Evolutionary conservation across 805 yeast species (phyloP), one percentile per base, ranked within the genome.

Genomic region (Yarrowia sp.): DNA sequence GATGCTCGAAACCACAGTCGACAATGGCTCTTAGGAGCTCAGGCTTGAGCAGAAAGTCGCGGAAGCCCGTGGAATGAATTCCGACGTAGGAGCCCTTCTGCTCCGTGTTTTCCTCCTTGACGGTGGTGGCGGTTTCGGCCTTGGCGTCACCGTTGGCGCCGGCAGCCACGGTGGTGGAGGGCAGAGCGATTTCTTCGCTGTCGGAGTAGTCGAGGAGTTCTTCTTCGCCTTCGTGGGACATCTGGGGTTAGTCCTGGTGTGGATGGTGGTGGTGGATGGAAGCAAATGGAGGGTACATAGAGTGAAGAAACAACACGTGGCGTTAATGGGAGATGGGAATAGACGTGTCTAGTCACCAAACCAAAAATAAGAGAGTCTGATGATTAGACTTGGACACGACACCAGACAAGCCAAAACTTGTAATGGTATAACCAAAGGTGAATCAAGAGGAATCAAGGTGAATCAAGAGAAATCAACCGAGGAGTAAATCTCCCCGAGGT

Each of bases 1-100:
- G 99, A 82, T 93, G 99, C 82, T 93, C 99, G 77, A 93, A 93
- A 83, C 99, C 99, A 83, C 98, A 92, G 80, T 93, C 99, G 71
- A 92, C 96, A 76, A 93, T 93, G 69, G 99, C 99, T 80, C 99
- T 89, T 74, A 93, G 83, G 71, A 93, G 84, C 81, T 95, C 99
- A 33, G 98, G 98, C 81, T 95, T 95, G 79, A 93, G 84, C 74
- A 95, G 81, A 80, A 93, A 93, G 81, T 95, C 99, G 80, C 96
- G 90, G 87, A 95, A 93, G 77, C 98, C 98, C 69, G 98, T 93
- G 69, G 98, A 93, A 79, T 95, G 98, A 72, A 92, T 90, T 75
- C 98, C 98, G 67, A 92, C 98, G 73, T 95, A 95, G 49, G 98
- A 91, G 75, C 98, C 98, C 80, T 93, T 93, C 79, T 93, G 90